Conservation (phyloP, 1,284 basidiomycete genomes). For the Cutaneotrichosporon sp. region DNA sequence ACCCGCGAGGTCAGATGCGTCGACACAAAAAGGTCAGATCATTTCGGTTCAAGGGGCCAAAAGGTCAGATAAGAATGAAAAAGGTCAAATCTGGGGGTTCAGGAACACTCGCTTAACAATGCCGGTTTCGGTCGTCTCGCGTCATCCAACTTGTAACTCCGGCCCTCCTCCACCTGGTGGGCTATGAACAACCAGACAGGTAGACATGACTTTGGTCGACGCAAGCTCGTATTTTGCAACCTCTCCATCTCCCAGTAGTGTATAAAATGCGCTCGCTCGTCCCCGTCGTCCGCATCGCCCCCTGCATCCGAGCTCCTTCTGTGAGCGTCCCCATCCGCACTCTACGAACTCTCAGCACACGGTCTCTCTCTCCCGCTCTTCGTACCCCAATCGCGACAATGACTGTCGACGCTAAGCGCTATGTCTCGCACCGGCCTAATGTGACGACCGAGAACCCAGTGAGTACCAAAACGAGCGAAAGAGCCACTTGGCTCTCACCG, state of each 20-base stretch:
- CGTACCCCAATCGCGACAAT: not conserved
- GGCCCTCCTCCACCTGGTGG: not conserved
- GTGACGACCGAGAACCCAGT: slow-evolving; percentile 45
- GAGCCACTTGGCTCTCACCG: too few species aligned
- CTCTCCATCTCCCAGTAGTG: not conserved
- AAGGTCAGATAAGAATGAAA: slow-evolving; percentile 5
- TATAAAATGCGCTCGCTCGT: slow-evolving; percentile 2
- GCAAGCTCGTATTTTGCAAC: not conserved
- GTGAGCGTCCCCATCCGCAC: not conserved
- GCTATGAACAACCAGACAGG: too few species aligned
- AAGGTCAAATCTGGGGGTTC: slow-evolving; percentile 1
- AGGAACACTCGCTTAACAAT: not conserved
- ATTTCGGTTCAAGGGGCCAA: not conserved
- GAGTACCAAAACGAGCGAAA: slow-evolving; percentile 6
- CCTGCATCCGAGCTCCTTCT: not conserved
- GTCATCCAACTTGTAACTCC: not conserved
- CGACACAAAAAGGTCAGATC: not conserved
- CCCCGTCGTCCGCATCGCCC: not conserved
- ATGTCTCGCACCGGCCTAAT: slow-evolving; percentile 45
- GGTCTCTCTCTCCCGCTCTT: not conserved
- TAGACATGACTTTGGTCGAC: not conserved
- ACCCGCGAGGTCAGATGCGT: not conserved
- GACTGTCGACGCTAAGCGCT: slow-evolving; percentile 10
- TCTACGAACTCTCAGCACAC: not conserved
- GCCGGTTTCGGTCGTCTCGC: not conserved